Evolutionary conservation across 2,329 filamentous ascomycete genomes (phyloP), one percentile per base, ranked within the genome.

Genomic region (Penicillium expansum): DNA sequence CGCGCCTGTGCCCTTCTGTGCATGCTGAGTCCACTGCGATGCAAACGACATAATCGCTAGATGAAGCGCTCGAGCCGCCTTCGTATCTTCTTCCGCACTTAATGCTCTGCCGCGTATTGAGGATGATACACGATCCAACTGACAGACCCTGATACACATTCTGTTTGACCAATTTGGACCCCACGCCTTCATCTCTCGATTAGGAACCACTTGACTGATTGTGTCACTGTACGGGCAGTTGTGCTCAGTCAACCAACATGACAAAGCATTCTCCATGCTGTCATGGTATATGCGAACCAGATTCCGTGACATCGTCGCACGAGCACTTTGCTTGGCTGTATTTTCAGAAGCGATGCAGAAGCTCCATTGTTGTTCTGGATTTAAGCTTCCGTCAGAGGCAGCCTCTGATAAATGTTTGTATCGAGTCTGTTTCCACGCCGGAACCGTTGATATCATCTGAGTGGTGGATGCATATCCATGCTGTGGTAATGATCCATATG

Each of bases 211-310:
- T 62, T 68, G 35, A 59, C 60, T 55, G 6, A 57, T 45, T 10
- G 62, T 51, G 41, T 59, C 39, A 48, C 70, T 75, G 61, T 79
- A 78, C 3, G 77, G 76, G 56, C 76, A 79, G 24, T 76, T 79
- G 51, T 71, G 69, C 60, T 78, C 76, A 6, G 76, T 78, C 56
- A 76, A 58, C 74, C 73, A 79, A 56, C 73, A 78, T 13, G 73
- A 75, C n/a, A 76, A 64, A 13, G 71, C 76, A 55, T 77, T 76
- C 62, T 77, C 76, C 66, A 79, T 75, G 56, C 74, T 74, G 60
- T 78, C 72, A 55, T 77, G 73, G 57, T 79, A 79, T 39, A 79
- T 75, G 53, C 71, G 74, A 45, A 78, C 67, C 52, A 79, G 57
- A 13, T 72, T 72, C 47, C 73, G 71, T 35, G 68, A 71, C 62